A percentile compares a stretch with the other conserved stretches of the same genome.
Conservation (phyloP, 768 basidiomycete species). For the Dioszegia aurantiaca region DNA sequence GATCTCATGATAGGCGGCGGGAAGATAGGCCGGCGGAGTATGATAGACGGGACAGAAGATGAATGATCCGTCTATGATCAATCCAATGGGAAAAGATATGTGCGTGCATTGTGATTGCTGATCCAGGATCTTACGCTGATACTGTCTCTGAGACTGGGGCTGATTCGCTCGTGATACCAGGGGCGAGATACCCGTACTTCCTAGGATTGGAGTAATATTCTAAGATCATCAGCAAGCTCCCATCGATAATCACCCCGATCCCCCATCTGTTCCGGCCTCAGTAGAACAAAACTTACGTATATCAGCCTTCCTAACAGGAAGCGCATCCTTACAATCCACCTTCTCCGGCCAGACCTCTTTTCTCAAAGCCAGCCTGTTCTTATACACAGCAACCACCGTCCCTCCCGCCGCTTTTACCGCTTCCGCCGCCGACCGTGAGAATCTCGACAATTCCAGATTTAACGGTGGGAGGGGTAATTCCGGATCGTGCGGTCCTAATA, state of each 20-base stretch:
- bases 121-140: background rate
- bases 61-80: too few relatives aligned
- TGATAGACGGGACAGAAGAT: constrained; percentile 18
- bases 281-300: constrained; percentile 61
- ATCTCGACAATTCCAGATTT: constrained; percentile 76
- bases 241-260: background rate
- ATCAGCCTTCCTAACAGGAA: constrained; percentile 79
- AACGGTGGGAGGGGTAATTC: constrained; percentile 58
- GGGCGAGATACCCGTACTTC: constrained; percentile 48
- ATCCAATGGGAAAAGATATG: too few relatives aligned
- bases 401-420: constrained; percentile 82
- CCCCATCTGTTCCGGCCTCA: background rate
- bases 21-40: constrained; percentile 14
- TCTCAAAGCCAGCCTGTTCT: constrained; percentile 78
- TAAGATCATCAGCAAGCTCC: constrained; percentile 8
- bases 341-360: constrained; percentile 54
- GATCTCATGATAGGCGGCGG: constrained; percentile 9
- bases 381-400: constrained; percentile 81
- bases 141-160: background rate
- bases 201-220: constrained; percentile 51
- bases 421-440: constrained; percentile 77
- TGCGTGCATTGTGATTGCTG: background rate
- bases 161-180: background rate
- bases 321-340: constrained; percentile 65
- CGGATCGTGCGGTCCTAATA: constrained; percentile 63